These are phyloP conservation scores for Discostella stelligeroides DNA, from an alignment of 108 stramenopile species.

Conservation along the genomic window DNA sequence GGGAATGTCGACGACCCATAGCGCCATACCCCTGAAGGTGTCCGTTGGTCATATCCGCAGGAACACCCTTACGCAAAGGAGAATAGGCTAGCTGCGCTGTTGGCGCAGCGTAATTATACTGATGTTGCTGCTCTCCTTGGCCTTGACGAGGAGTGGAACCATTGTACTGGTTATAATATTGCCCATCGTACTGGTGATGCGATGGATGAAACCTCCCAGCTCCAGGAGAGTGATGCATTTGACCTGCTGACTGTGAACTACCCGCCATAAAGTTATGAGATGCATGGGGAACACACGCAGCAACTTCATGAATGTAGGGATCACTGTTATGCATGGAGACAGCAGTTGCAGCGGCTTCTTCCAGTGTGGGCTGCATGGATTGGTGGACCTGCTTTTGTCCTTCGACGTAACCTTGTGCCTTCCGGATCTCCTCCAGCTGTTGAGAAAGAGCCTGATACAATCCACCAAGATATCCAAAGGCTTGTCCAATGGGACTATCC, in stretches of 20 bases:
- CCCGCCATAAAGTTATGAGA: slow-evolving; percentile 3
- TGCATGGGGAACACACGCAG: slow-evolving; percentile 26
- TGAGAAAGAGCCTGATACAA: slow-evolving; percentile 78
- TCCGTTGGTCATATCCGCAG: not conserved
- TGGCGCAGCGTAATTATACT: not conserved
- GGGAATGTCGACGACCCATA: not conserved
- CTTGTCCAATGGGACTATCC: slow-evolving; percentile 70
- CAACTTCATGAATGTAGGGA: slow-evolving; percentile 33
- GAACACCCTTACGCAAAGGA: not conserved
- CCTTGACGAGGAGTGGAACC: slow-evolving; percentile 7
- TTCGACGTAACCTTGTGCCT: not conserved
- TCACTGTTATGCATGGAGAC: slow-evolving; percentile 22
- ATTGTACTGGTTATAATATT: not conserved
- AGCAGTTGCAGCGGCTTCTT: slow-evolving; percentile 34
- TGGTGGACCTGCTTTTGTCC: slow-evolving; percentile 5
- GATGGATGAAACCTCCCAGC: not conserved
- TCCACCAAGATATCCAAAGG: slow-evolving; percentile 85
- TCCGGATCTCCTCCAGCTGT: slow-evolving; percentile 66
- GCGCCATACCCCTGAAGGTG: not conserved
- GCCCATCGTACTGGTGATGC: not conserved
- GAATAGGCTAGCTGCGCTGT: not conserved
- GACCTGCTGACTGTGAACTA: not conserved
- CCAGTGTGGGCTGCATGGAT: slow-evolving; percentile 4
- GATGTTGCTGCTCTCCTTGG: slow-evolving; percentile 8
- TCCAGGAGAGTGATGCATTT: slow-evolving; percentile 9